These are phyloP conservation scores for Balansia obtecta DNA, from an alignment of 2,329 filamentous ascomycete genomes.

Conservation along the genomic window DNA sequence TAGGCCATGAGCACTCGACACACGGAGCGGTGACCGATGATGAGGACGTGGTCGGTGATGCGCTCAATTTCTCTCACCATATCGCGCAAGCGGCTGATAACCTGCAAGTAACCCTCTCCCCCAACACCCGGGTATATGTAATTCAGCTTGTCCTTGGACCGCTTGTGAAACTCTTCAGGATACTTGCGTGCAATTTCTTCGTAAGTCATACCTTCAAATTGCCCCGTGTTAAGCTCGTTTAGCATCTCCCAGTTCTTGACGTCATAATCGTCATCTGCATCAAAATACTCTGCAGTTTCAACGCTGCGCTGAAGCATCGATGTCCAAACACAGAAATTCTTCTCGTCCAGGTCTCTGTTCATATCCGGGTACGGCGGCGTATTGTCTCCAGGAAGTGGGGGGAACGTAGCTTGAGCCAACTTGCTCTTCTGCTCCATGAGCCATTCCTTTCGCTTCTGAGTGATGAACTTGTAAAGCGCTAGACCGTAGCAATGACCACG, in stretches of 20 bases:
- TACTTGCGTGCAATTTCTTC: conserved; percentile 71
- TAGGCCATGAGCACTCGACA: conserved; percentile 90
- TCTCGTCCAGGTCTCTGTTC: conserved; percentile 55
- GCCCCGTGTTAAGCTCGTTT: conserved; percentile 87
- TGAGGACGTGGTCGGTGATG: conserved; percentile 87
- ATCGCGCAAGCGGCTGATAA: conserved; percentile 87
- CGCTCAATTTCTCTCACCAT: conserved; percentile 96
- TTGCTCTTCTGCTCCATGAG: conserved; percentile 70
- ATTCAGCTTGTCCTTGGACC: conserved; percentile 76
- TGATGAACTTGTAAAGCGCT: conserved; percentile 74
- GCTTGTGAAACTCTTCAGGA: conserved; percentile 69
- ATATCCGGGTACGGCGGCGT: conserved; percentile 91
- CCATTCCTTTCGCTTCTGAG: conserved; percentile 69
- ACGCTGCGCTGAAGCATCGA: conserved; percentile 89
- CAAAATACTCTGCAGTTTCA: conserved; percentile 79
- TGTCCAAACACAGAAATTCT: conserved; percentile 97
- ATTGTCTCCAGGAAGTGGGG: conserved; percentile 80
- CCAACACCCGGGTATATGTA: conserved; percentile 96
- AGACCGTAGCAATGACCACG: conserved; percentile 69
- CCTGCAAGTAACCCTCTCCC: conserved; percentile 90
- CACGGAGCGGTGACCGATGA: conserved; percentile 86
- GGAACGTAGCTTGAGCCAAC: conserved; percentile 65
- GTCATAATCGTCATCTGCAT: conserved; percentile 84
- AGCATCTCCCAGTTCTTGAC: conserved; percentile 97
- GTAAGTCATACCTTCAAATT: conserved; percentile 93